phyloP scores from a whole-genome alignment of 768 basidiomycete species.

The Phanerochaete carnosa region DNA sequence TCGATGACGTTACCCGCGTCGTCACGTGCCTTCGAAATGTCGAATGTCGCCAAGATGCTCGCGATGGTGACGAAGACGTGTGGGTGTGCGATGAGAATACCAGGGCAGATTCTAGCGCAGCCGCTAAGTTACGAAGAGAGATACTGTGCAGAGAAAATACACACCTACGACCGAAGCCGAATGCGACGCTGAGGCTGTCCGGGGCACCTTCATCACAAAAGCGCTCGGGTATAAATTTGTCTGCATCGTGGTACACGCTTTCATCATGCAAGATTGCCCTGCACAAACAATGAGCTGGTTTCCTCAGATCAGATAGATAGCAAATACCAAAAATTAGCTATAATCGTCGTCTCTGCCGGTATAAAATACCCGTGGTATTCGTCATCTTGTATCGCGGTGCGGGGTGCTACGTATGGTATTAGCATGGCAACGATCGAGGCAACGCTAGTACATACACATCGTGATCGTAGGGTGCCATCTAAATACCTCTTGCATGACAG shows the following conservation, averaged over 20 bases:
- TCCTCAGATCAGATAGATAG: not conserved
- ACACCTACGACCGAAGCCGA: conserved; percentile 7
- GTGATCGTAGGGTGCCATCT: conserved; percentile 21
- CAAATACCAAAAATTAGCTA: not conserved
- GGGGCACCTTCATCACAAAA: not conserved
- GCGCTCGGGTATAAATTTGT: conserved; percentile 1
- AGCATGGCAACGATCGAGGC: not conserved
- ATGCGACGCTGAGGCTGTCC: not conserved
- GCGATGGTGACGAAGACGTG: conserved; percentile 16
- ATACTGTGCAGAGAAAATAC: not conserved
- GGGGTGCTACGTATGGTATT: not conserved
- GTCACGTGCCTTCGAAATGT: conserved; percentile 27
- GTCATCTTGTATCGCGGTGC: conserved; percentile 10
- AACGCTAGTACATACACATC: not conserved
- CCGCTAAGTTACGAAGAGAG: not conserved
- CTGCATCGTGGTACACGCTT: not conserved
- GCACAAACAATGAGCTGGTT: not conserved
- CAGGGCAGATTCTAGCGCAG: conserved; percentile 19
- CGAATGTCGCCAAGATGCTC: conserved; percentile 10
- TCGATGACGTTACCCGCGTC: not conserved
- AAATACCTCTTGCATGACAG: conserved; percentile 28
- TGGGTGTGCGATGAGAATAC: conserved; percentile 17
- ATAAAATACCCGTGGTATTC: conserved; percentile 9
- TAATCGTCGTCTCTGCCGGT: conserved; percentile 7
- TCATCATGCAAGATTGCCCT: conserved; percentile 4